phyloP scores from a whole-genome alignment of 208 protist species.

The Endotrypanum monterogeii region DNA sequence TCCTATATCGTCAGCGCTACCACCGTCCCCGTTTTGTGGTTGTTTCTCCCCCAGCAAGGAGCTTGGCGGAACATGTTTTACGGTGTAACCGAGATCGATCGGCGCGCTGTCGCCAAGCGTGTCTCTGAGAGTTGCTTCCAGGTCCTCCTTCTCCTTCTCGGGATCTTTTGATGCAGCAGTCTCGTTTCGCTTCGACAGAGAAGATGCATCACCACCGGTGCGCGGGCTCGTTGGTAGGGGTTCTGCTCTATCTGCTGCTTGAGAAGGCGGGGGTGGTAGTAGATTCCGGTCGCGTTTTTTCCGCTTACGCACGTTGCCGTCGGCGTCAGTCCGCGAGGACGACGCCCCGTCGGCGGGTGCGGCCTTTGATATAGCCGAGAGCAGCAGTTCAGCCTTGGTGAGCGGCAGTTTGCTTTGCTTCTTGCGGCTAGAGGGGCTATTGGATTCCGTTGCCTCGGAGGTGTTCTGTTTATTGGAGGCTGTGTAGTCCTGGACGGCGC shows the following conservation, averaged over 20 bases:
- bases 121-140: background rate
- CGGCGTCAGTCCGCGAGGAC: background rate
- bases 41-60: background rate
- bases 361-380: conserved; percentile 9
- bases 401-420: background rate
- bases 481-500: conserved; percentile 22
- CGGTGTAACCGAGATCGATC: background rate
- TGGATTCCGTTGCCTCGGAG: background rate
- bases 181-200: background rate
- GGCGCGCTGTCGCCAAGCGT: background rate
- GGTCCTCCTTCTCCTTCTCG: background rate
- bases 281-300: conserved; percentile 4
- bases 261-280: background rate
- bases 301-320: background rate
- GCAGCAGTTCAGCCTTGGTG: conserved; percentile 21
- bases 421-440: background rate
- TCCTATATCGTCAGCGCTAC: background rate
- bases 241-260: no score
- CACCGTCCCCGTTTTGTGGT: background rate
- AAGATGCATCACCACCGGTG: background rate
- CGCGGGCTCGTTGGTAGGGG: background rate
- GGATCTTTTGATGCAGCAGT: background rate
- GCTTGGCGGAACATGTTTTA: background rate
- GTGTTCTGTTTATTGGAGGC: background rate
- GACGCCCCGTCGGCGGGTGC: background rate